phyloP scores from a whole-genome alignment of 2,329 filamentous ascomycete genomes.

The Metarhizium sp. region DNA sequence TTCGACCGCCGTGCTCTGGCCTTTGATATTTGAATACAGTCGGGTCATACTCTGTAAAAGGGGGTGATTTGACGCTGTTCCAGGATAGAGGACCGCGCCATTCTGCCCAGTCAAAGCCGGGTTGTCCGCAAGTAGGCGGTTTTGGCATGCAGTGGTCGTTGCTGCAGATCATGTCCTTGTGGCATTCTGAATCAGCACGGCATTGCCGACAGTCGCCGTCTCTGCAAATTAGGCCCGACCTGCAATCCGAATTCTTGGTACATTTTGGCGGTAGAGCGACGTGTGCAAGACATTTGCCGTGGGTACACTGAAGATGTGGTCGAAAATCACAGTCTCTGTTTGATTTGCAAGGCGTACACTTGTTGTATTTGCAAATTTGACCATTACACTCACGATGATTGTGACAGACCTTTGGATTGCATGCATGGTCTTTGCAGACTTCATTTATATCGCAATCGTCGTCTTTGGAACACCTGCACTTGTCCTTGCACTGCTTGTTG shows the following conservation, averaged over 20 bases:
- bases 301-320: constrained; percentile 2
- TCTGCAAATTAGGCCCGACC: constrained; percentile 6
- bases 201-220: constrained; percentile 7
- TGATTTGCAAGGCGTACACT: constrained; percentile 3
- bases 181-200: constrained; percentile 4
- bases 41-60: constrained; percentile 8
- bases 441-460: constrained; percentile 3
- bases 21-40: constrained; percentile 2
- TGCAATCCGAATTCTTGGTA: constrained; percentile 9
- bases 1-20: constrained; percentile 6
- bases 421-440: constrained; percentile 2
- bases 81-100: constrained; percentile 6
- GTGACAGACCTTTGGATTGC: constrained; percentile 4
- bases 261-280: constrained; percentile 3
- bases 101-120: constrained; percentile 9
- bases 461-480: constrained; percentile 3
- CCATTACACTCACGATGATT: constrained; percentile 6
- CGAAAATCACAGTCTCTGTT: constrained; percentile 3
- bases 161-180: constrained; percentile 4
- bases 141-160: constrained; percentile 6
- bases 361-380: constrained; percentile 4
- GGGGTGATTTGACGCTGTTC: constrained; percentile 8
- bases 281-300: constrained; percentile 5
- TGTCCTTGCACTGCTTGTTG: constrained; percentile 4
- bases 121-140: constrained; percentile 8